Base-by-base conservation (phyloP, 2,329 filamentous ascomycete species). In the Bipolaris zeicola region DNA sequence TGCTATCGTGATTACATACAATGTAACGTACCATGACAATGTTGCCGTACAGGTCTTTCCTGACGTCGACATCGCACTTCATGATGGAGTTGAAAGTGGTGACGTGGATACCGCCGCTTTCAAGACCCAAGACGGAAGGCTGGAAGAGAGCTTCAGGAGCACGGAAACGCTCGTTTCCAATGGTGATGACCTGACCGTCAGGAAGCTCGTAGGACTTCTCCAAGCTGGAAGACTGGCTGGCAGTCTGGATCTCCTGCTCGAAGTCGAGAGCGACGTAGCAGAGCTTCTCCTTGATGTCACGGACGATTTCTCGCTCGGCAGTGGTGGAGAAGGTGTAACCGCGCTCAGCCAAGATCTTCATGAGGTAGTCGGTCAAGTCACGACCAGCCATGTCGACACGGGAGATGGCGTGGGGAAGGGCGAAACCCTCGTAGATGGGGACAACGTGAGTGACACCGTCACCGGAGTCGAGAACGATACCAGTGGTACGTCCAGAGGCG, bases 71-170 rank as follows among this genome's bases (percentile, higher is more conserved):
- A 83, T 99, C 95, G 83, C 95, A 98, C 91, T 99, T 99, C 92
- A 98, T 98, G 89, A 99, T 97, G 77, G 95, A 98, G 90, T 98
- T 98, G 91, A 97, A 98, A 76, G 95, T 98, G 80, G 94, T 98
- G 79, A 96, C 93, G 85, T 98, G 95, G 83, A 99, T 98, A 84
- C 95, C 95, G 78, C 94, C 94, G 81, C 89, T 92, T 85, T 99
- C 95, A 77, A 97, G 93, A 89, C 95, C 95, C 74, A 99, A 86
- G 73, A 98, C 94, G 70, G 90, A 95, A 78, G 95, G 95, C 87
- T 97, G 92, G 93, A 99, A 99, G 76, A 99, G 91, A 82, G 95
- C 94, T 87, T 99, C 95, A 72, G 95, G 95, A 80, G 94, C 94
- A 84, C 95, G 94, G 94, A 99, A 99, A 78, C 95, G 92, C 88